Evolutionary conservation across 805 yeast genomes (phyloP).

Genomic region (Candida quercuum): DNA sequence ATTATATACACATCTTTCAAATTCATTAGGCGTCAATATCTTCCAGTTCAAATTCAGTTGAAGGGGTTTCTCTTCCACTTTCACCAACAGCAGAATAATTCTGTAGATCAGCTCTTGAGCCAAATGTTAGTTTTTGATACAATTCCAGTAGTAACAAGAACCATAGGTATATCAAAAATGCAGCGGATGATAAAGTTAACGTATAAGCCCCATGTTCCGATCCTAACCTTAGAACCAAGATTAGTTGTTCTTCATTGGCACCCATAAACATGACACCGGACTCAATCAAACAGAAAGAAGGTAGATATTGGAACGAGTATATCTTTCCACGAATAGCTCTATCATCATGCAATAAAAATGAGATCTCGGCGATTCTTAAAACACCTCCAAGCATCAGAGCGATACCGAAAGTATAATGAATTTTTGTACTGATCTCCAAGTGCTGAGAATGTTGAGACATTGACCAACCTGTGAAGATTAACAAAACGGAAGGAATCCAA

Average conservation of each 20-base stretch:
- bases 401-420: constrained; percentile 82
- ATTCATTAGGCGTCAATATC: constrained; percentile 7
- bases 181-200: constrained; percentile 63
- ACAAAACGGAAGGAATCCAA: constrained; percentile 74
- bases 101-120: constrained; percentile 5
- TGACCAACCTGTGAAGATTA: constrained; percentile 88
- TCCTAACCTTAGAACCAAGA: constrained; percentile 62
- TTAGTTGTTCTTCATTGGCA: constrained; percentile 86
- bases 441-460: constrained; percentile 88
- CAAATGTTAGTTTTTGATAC: constrained; percentile 39
- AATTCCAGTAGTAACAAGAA: constrained; percentile 52
- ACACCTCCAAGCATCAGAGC: constrained; percentile 77
- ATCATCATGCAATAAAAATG: constrained; percentile 66
- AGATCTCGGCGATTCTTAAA: constrained; percentile 71
- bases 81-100: constrained; percentile 9
- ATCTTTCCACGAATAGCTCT: constrained; percentile 41
- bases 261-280: constrained; percentile 85
- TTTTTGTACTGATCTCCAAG: constrained; percentile 72
- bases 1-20: not conserved
- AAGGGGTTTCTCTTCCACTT: constrained; percentile 5
- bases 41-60: constrained; percentile 20
- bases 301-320: constrained; percentile 75
- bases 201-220: constrained; percentile 86
- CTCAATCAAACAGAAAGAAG: constrained; percentile 74
- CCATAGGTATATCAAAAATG: constrained; percentile 68